phyloP scores from a whole-genome alignment of 192 early-diverging fungal species.

The Dispira parvispora region DNA sequence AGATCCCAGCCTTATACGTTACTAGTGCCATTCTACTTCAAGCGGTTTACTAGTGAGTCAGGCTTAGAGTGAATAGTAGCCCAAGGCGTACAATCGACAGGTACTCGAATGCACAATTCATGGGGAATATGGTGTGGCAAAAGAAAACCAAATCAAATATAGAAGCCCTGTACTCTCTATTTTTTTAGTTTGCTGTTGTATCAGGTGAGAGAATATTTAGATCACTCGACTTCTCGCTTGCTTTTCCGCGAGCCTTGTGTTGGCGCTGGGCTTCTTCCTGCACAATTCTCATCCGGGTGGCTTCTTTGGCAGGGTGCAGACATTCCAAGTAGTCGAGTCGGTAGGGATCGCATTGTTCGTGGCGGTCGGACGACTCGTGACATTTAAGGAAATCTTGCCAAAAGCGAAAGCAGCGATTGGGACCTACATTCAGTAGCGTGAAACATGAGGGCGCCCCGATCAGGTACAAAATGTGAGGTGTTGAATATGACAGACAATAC shows the following conservation, averaged over 20 bases:
- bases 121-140: no score
- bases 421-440: conserved; percentile 27
- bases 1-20: no score
- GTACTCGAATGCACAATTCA: no score
- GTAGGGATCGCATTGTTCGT: conserved; percentile 56
- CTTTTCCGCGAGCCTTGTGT: not conserved
- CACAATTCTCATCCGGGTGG: conserved; percentile 15
- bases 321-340: conserved; percentile 95
- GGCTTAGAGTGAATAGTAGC: no score
- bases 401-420: conserved; percentile 85
- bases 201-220: not conserved
- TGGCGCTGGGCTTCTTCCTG: conserved; percentile 4
- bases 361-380: conserved; percentile 63
- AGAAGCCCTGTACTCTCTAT: no score
- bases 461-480: no score
- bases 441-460: no score
- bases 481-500: no score
- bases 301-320: conserved; percentile 91
- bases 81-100: no score
- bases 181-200: not conserved
- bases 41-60: no score
- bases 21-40: no score
- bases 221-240: not conserved
- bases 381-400: conserved; percentile 97
- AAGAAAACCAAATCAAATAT: no score